Evolutionary conservation across 495 filamentous ascomycete species (phyloP), one percentile per base, ranked within the genome.

Genomic region (Elasticomyces elasticus): DNA sequence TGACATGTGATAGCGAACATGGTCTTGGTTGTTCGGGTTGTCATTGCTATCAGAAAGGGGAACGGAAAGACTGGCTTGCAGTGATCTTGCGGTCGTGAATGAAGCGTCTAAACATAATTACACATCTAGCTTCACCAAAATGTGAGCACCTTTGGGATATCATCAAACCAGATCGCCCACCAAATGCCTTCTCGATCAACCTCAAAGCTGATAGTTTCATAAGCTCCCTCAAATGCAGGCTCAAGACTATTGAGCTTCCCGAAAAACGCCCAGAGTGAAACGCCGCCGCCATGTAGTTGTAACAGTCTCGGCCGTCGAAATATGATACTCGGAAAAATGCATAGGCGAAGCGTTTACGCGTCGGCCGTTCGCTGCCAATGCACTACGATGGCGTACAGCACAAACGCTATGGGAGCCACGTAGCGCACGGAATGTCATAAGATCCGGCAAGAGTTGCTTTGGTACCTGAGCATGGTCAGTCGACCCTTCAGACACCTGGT

Each of bases 361-460:
- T 40, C 35, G 35, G 35, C 4, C 24, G 42, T 24, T 12, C 35
- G 40, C 25, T 15, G 40, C 38, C 53, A 53, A n/a, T 52, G 23
- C 13, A 50, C 9, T 17, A 53, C 7, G 11, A 63, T 41, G 1
- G 58, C 58, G 0, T 55, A 15, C 7, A 64, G 24, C 17, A 64
- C 28, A 17, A 61, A 30, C 5, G 28, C 24, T 13, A 58, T 28
- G 5, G 58, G 61, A 5, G 35, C 37, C 22, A 64, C 22, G 54
- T 60, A 64, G 37, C 56, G 53, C 49, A 59, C 24, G 27, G 27
- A 19, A 20, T 30, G 62, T 65, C 60, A 65, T 59, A 65, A 61
- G 38, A 65, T 56, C 37, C 49, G 63, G 50, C 62, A 65, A 1
- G 62, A 54, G 37, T 57, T 61, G 31, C 41, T 51, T 31, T 65